A percentile compares a stretch with the other conserved stretches of the same genome.
These are phyloP conservation scores for Marchantia paleacea DNA, from an alignment of 225 moss, liverwort and hornwort species.

Conservation along the genomic window DNA sequence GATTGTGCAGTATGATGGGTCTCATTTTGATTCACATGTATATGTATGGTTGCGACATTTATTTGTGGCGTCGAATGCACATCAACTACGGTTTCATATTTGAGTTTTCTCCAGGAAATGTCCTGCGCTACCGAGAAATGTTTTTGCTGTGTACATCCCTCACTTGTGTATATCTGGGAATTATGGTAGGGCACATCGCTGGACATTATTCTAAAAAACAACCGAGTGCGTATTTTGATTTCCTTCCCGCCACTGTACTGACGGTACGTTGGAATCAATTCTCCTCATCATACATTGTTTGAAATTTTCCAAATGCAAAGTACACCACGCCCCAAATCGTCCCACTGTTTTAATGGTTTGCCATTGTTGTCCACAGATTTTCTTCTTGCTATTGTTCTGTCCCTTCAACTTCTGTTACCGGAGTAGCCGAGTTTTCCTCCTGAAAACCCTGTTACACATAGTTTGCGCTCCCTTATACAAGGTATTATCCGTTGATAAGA, in stretches of 20 bases:
- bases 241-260: constrained; percentile 59
- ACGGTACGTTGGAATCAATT: constrained; percentile 34
- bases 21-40: constrained; percentile 70
- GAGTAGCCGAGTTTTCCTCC: constrained; percentile 61
- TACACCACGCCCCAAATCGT: neutral
- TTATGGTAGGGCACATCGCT: constrained; percentile 68
- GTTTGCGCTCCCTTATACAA: constrained; percentile 73
- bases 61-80: constrained; percentile 63
- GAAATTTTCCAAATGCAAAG: neutral
- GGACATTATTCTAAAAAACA: constrained; percentile 59
- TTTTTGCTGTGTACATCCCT: constrained; percentile 59
- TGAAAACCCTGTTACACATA: constrained; percentile 59
- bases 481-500: constrained; percentile 30
- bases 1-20: constrained; percentile 56
- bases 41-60: constrained; percentile 72
- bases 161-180: constrained; percentile 58
- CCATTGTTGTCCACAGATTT: constrained; percentile 44
- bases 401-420: constrained; percentile 66
- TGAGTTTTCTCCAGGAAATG: constrained; percentile 70
- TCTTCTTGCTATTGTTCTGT: constrained; percentile 60
- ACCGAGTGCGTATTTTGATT: constrained; percentile 53
- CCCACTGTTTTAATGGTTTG: neutral
- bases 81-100: constrained; percentile 77
- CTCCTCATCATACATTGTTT: neutral
- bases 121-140: constrained; percentile 63